Base-by-base conservation (phyloP, 2,329 filamentous ascomycete genomes). In the Metarhizium humberi region DNA sequence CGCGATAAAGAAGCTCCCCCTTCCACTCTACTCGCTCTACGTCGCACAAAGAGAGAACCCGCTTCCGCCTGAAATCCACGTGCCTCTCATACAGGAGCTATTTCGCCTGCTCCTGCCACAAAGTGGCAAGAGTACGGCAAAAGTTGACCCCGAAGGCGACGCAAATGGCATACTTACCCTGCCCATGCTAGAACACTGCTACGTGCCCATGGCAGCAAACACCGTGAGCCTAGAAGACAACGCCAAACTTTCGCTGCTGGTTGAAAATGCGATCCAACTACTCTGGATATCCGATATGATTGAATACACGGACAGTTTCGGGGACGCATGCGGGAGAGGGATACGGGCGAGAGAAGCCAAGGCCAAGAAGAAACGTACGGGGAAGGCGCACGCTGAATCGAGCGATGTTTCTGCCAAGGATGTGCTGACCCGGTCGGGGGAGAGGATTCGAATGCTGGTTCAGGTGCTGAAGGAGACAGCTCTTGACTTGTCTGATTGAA, bases 231-330 rank as follows among this genome's bases (percentile, higher is more conserved):
- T 79, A 0, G 78, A 81, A 20, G 87, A 90, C 59, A 92, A 94
- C 61, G 84, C 85, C 32, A 88, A 87, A 66, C 75, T 92, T 42
- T 85, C 85, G 2, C 69, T 92, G 10, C 68, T 88, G 34, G 71
- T 90, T 0, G 89, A 92, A 69, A 76, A 76, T 2, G 69, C 90
- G 51, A 63, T 89, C 34, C 76, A 84, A 49, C 70, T 84, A 6
- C 68, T 80, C 3, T 78, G 74, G 69, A 55, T 56, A 3, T 63
- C 66, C 30, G 68, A 69, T 13, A 61, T 63, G 20, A 59, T 74
- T 13, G 56, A 57, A 1, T 74, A 75, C 59, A 69, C 68, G 34
- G 57, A 64, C 0, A 58, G 59, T 4, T 64, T 82, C 16, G 65
- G 64, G 16, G 58, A 59, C 6, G 76, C 76, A 0, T 73, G 75